Percentiles rank a stretch among this genome's conserved stretches.
Conservation (phyloP, 2,329 filamentous ascomycete genomes). For the Exserohilum turcica region DNA sequence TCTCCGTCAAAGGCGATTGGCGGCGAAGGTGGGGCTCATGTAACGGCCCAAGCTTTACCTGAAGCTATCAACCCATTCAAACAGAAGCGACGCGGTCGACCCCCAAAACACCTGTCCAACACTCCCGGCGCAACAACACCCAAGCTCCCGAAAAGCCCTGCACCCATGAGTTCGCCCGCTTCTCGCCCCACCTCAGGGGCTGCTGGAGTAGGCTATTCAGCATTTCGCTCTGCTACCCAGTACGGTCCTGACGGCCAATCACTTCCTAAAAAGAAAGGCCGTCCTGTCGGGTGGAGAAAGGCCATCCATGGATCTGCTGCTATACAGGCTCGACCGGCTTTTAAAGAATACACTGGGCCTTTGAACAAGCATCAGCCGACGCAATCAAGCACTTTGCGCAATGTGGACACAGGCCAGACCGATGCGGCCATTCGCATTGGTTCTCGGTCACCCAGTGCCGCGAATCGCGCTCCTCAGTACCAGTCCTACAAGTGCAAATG, state of each 20-base stretch:
- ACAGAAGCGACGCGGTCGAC: slow-evolving; percentile 43
- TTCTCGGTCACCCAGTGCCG: slow-evolving; percentile 42
- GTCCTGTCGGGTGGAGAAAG: slow-evolving; percentile 58
- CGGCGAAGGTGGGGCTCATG: slow-evolving; percentile 25
- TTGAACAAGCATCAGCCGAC: slow-evolving; percentile 18
- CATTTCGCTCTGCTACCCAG: slow-evolving; percentile 45
- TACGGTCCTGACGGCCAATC: slow-evolving; percentile 43
- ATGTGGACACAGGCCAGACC: slow-evolving; percentile 21
- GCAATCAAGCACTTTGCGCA: slow-evolving; percentile 35
- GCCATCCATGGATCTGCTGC: slow-evolving; percentile 50
- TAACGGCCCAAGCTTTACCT: slow-evolving; percentile 36
- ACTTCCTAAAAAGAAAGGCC: slow-evolving; percentile 53
- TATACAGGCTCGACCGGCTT: slow-evolving; percentile 29
- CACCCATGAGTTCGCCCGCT: slow-evolving; percentile 34
- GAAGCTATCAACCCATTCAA: slow-evolving; percentile 41
- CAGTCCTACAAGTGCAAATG: slow-evolving; percentile 63
- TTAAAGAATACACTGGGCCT: slow-evolving; percentile 23
- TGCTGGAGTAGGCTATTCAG: slow-evolving; percentile 48
- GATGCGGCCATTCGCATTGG: slow-evolving; percentile 30
- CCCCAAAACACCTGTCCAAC: slow-evolving; percentile 38
- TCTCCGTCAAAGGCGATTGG: slow-evolving; percentile 28
- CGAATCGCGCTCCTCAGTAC: slow-evolving; percentile 40
- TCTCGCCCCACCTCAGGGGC: slow-evolving; percentile 25
- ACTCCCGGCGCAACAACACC: slow-evolving; percentile 23
- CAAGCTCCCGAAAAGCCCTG: slow-evolving; percentile 15